Evolutionary conservation across 768 basidiomycete genomes (phyloP).

Genomic region (Lactarius tabidus): DNA sequence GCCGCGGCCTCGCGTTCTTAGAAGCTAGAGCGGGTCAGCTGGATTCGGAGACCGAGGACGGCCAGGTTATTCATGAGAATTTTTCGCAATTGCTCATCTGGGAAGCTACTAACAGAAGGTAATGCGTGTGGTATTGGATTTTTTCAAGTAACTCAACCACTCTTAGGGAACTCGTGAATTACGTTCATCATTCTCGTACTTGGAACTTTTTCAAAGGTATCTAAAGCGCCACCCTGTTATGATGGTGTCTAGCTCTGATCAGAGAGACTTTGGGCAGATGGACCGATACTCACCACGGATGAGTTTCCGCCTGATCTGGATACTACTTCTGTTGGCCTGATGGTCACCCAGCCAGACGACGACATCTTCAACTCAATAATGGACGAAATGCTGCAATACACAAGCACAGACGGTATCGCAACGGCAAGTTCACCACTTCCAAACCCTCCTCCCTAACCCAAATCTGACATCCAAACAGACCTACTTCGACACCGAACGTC

Average conservation of each 20-base stretch:
- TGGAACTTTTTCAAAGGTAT: slow-evolving; percentile 56
- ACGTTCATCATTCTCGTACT: slow-evolving; percentile 36
- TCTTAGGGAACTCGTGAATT: slow-evolving; percentile 40
- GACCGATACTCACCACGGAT: slow-evolving; percentile 40
- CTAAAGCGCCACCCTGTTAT: slow-evolving; percentile 39
- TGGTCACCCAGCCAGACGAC: slow-evolving; percentile 36
- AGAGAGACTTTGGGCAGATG: slow-evolving; percentile 32
- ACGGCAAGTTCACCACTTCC: slow-evolving; percentile 20
- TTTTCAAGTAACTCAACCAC: neutral
- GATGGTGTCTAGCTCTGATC: slow-evolving; percentile 25
- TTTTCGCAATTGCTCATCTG: slow-evolving; percentile 57
- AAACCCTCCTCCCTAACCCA: neutral
- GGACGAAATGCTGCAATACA: slow-evolving; percentile 54
- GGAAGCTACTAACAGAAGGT: slow-evolving; percentile 48
- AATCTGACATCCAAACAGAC: no score
- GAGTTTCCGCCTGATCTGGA: slow-evolving; percentile 53
- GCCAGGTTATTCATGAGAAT: slow-evolving; percentile 45
- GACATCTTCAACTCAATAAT: slow-evolving; percentile 41
- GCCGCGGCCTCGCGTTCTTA: slow-evolving; percentile 42
- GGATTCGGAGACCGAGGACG: slow-evolving; percentile 43
- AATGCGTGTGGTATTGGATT: slow-evolving; percentile 8
- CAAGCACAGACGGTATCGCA: slow-evolving; percentile 46
- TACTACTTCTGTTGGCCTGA: slow-evolving; percentile 53
- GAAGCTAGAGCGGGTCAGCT: slow-evolving; percentile 38
- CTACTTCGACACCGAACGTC: no score